phyloP scores from a whole-genome alignment of 495 filamentous ascomycete genomes.

The Penicillium psychrofluorescens region DNA sequence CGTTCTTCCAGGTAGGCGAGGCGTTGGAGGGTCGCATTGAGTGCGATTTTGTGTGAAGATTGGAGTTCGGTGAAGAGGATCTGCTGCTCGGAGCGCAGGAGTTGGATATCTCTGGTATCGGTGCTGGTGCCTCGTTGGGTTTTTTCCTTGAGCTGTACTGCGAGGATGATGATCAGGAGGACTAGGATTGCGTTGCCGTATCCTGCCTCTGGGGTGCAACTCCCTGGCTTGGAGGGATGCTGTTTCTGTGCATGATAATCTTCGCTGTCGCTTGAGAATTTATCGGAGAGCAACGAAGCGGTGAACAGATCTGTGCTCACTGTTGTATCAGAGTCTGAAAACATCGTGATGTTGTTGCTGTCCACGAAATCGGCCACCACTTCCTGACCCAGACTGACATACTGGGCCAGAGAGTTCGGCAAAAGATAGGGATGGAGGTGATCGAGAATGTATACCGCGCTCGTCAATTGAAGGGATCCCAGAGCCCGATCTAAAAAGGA shows the following conservation, averaged over 20 bases:
- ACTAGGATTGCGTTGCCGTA: background rate
- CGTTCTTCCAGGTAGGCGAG: too few species aligned
- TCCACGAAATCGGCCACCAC: background rate
- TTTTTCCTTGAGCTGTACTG: background rate
- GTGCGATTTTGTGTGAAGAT: too few species aligned
- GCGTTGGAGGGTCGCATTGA: too few species aligned
- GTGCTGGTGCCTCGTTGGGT: too few species aligned
- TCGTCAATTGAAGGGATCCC: slow-evolving; percentile 8
- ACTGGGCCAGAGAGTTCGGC: background rate
- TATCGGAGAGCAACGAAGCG: too few species aligned
- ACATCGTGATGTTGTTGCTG: background rate
- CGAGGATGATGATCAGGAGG: background rate
- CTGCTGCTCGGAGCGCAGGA: too few species aligned
- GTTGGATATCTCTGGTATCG: too few species aligned
- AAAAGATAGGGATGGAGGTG: background rate
- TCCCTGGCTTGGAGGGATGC: background rate
- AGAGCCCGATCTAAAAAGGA: slow-evolving; percentile 8
- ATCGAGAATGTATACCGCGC: slow-evolving; percentile 4
- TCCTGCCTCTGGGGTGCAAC: background rate
- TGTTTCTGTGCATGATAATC: background rate
- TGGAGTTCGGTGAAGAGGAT: too few species aligned
- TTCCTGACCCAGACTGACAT: background rate
- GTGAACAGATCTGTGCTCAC: too few species aligned
- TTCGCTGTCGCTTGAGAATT: too few species aligned
- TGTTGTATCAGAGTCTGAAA: too few species aligned